Percentiles rank a stretch among this genome's conserved stretches.
phyloP scores from a whole-genome alignment of 1,284 basidiomycete species.

The Marasmius sp. region DNA sequence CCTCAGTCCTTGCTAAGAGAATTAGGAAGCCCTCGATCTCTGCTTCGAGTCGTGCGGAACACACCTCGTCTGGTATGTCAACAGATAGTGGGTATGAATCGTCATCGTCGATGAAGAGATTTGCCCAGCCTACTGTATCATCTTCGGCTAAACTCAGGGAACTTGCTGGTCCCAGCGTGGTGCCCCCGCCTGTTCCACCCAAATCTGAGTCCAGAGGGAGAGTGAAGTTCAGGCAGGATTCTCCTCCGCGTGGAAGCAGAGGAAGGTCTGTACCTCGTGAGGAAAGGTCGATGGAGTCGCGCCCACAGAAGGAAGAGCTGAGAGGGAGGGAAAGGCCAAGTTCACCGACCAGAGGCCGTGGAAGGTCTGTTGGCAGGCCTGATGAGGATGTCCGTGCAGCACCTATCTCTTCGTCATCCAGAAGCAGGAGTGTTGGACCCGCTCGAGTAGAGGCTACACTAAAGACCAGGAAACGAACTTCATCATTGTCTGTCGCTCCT shows the following conservation, averaged over 20 bases:
- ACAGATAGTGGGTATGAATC: constrained; percentile 18
- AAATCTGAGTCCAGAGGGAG: background rate
- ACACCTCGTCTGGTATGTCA: constrained; percentile 28
- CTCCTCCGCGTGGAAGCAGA: background rate
- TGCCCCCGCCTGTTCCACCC: background rate
- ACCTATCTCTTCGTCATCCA: background rate
- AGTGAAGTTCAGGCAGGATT: background rate
- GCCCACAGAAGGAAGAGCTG: background rate
- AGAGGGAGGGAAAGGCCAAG: background rate
- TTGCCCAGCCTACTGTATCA: background rate
- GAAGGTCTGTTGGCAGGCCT: background rate
- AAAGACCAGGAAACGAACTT: background rate
- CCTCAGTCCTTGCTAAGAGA: background rate
- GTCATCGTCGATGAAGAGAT: background rate
- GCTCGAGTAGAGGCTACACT: background rate
- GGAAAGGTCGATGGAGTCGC: background rate
- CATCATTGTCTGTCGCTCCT: constrained; percentile 1
- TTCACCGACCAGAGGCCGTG: background rate
- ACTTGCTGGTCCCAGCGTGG: background rate
- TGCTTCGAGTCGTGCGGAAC: background rate
- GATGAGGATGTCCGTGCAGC: background rate
- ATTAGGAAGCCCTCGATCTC: constrained; percentile 1
- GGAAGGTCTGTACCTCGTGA: background rate
- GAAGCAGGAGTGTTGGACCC: constrained; percentile 1
- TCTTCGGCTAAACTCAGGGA: background rate